Percentiles rank a stretch among this genome's conserved stretches.
Evolutionary conservation across 2,329 filamentous ascomycete genomes (phyloP).

Genomic region (Aspergillus puulaauensis): DNA sequence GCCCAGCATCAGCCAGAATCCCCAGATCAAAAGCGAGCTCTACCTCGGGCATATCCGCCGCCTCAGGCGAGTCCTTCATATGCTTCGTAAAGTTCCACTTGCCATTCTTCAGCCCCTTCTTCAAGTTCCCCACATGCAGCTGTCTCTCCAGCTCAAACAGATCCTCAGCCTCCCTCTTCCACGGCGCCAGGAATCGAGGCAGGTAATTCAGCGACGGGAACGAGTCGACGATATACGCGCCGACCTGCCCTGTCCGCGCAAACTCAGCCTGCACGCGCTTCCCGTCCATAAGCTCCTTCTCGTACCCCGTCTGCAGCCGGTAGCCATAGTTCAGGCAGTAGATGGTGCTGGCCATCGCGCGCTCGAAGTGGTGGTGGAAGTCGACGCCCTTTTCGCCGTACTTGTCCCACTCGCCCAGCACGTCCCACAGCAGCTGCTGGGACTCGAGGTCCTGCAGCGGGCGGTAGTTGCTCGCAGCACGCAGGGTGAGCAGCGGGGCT

Average conservation of each 20-base stretch:
- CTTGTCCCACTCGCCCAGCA: neutral
- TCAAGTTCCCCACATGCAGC: neutral
- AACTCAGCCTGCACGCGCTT: neutral
- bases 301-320: neutral
- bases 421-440: neutral
- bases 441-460: slow-evolving; percentile 2
- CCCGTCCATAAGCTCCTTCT: neutral
- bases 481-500: neutral
- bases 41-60: neutral
- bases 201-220: slow-evolving; percentile 2
- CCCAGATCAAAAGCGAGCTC: slow-evolving; percentile 1
- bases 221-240: neutral
- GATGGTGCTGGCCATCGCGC: slow-evolving; percentile 1
- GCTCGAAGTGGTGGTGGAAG: neutral
- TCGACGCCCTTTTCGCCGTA: neutral
- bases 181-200: neutral
- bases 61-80: neutral
- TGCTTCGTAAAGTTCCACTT: neutral
- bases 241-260: neutral
- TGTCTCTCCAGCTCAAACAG: neutral
- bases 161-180: neutral
- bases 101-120: neutral
- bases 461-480: neutral
- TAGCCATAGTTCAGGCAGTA: neutral
- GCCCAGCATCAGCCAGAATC: neutral